phyloP scores from a whole-genome alignment of 257 asterid genomes.

The Plantago major region DNA sequence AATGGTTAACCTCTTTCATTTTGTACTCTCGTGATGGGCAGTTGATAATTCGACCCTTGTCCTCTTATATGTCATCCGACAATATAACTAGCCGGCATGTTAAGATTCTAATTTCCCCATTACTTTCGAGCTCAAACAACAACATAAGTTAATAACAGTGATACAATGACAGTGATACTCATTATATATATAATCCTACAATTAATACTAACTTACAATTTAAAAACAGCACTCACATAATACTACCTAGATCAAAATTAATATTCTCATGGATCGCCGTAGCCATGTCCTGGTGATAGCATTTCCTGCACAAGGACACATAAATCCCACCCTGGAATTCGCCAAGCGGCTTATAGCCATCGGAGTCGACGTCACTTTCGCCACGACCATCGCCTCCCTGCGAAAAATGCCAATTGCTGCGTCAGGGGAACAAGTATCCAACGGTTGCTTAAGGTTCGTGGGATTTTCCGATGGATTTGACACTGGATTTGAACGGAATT shows the following conservation, averaged over 20 bases:
- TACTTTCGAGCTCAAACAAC: too few relatives aligned
- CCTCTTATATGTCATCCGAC: too few relatives aligned
- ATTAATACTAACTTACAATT: too few relatives aligned
- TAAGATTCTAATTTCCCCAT: too few relatives aligned
- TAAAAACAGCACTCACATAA: not conserved
- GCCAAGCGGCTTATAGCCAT: conserved; percentile 38
- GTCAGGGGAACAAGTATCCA: conserved; percentile 14
- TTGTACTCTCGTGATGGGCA: too few relatives aligned
- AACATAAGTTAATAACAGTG: not conserved
- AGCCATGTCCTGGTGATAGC: conserved; percentile 44
- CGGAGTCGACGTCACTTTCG: conserved; percentile 53
- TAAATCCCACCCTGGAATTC: conserved; percentile 63
- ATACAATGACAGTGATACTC: too few relatives aligned
- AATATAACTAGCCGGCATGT: too few relatives aligned
- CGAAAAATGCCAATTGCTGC: conserved; percentile 19
- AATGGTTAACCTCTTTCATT: too few relatives aligned
- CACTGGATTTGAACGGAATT: not conserved
- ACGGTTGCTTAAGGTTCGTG: conserved; percentile 30
- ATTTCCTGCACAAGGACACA: conserved; percentile 59
- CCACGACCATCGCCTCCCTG: conserved; percentile 34
- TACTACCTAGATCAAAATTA: not conserved
- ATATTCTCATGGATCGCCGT: not conserved
- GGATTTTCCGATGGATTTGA: conserved; percentile 33
- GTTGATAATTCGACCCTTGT: too few relatives aligned
- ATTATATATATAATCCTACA: too few relatives aligned